Base-by-base conservation (phyloP, 257 asterid species). In the Nicotiana paniculata region DNA sequence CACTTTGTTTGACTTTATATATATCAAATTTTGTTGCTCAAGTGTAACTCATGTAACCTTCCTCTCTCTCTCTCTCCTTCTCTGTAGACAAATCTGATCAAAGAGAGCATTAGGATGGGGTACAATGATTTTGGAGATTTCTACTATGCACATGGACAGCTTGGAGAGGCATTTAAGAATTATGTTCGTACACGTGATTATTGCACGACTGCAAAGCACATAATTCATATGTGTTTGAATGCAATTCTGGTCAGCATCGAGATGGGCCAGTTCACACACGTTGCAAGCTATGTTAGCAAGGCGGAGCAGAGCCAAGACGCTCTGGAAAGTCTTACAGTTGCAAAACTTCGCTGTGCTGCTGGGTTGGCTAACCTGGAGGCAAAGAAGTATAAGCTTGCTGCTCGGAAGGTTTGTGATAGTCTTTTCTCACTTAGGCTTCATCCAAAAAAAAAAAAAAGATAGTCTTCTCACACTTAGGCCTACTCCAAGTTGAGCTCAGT, bases 61-160 rank as follows among this genome's bases (percentile, higher is more conserved):
- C 3, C 48, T 39, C 48, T 2, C 3, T 9, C 51, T 0, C 43
- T 37, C 43, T 43, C 84, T 24, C 66, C 54, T 77, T 24, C 67
- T 82, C 24, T 85, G 90, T 92, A 96, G 99, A 94, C 99, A 79
- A 96, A 94, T 87, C 88, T 96, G 90, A 94, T 96, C 82, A 96
- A 94, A 86, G 98, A 94, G 91, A 94, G 99, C 91, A 96, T 96
- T 82, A 89, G 98, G 62, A 94, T 96, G 99, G 99, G 99, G 32
- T 93, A 92, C 92, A 94, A 96, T 88, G 98, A 96, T 87, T 96
- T 93, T 84, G 99, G 99, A 26, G 98, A 96, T 83, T 96, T 92
- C 76, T 91, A 93, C 86, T 94, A 93, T 85, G 93, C 94, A 1
- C 98, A 93, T 53, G 99, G 99, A 67, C 89, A 85, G 37, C 95